Evolutionary conservation across 495 filamentous ascomycete species (phyloP).

Genomic region (Penicillium coprophilum): DNA sequence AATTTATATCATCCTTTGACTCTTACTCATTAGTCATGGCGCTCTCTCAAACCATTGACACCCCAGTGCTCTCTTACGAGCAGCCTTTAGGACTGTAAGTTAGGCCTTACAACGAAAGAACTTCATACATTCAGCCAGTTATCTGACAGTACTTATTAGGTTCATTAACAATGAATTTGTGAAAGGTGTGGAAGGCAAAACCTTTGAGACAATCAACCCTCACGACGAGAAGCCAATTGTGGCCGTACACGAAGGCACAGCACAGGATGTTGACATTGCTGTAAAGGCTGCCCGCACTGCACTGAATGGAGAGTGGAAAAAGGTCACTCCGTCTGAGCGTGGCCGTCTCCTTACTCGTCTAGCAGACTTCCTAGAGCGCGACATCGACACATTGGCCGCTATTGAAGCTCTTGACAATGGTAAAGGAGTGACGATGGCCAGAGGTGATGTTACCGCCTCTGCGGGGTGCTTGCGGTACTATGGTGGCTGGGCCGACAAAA

Average conservation of each 20-base stretch:
- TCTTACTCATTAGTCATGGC: not conserved
- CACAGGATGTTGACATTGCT: slow-evolving; percentile 7
- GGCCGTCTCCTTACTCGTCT: slow-evolving; percentile 7
- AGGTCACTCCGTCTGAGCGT: slow-evolving; percentile 4
- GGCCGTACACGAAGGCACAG: slow-evolving; percentile 8
- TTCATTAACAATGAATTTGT: slow-evolving; percentile 93
- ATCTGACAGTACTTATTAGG: not conserved
- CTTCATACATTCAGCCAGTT: not conserved
- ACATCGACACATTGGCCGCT: slow-evolving; percentile 5
- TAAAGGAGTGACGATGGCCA: slow-evolving; percentile 10
- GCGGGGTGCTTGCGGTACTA: slow-evolving; percentile 56
- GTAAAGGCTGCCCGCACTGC: slow-evolving; percentile 4
- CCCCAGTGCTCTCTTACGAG: slow-evolving; percentile 9
- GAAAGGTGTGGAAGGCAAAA: slow-evolving; percentile 66
- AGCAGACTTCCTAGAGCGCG: slow-evolving; percentile 8
- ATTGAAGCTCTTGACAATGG: slow-evolving; percentile 12
- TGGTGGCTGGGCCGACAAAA: slow-evolving; percentile 11
- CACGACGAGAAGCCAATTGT: slow-evolving; percentile 12
- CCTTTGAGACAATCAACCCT: slow-evolving; percentile 22
- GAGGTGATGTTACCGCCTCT: slow-evolving; percentile 18
- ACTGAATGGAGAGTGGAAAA: slow-evolving; percentile 7
- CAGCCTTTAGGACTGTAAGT: slow-evolving; percentile 13
- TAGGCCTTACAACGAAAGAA: not conserved
- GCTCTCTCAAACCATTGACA: slow-evolving; percentile 1
- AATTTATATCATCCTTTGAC: not conserved